These are phyloP conservation scores for Arachnomyces sp. DNA, from an alignment of 2,329 filamentous ascomycete genomes.

Conservation along the genomic window DNA sequence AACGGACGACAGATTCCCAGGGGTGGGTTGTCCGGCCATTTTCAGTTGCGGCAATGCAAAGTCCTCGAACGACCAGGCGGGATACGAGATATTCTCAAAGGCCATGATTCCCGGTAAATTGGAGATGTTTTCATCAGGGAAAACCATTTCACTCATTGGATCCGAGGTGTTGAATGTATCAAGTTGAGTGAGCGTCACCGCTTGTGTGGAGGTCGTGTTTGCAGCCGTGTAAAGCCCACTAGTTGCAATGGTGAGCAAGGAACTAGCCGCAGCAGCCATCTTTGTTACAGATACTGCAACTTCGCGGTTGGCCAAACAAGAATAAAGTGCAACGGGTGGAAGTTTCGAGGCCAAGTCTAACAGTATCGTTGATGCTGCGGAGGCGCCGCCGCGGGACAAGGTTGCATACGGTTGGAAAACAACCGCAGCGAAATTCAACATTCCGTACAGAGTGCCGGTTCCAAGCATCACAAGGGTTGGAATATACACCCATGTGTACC, in stretches of 20 bases:
- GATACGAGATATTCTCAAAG: constrained; percentile 1
- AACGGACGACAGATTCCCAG: no score
- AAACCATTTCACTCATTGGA: no score
- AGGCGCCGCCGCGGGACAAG: not conserved
- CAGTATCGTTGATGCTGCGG: not conserved
- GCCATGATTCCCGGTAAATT: not conserved
- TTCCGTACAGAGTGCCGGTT: not conserved
- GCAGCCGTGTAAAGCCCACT: no score
- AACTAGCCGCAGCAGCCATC: no score
- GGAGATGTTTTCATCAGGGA: no score
- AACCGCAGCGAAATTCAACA: not conserved
- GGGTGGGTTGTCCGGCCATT: not conserved
- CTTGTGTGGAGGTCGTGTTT: no score
- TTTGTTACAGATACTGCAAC: not conserved
- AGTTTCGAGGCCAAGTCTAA: not conserved
- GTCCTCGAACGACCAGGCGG: constrained; percentile 1
- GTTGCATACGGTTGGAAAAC: constrained; percentile 1
- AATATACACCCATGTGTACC: constrained; percentile 1
- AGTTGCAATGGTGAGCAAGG: no score
- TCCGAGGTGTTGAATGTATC: no score
- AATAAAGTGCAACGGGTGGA: not conserved
- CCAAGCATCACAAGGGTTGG: not conserved
- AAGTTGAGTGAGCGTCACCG: no score
- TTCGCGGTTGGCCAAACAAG: not conserved
- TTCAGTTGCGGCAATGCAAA: constrained; percentile 1